Evolutionary conservation across 83 land plant species (phyloP).

Genomic region (Diphasiastrum complanatum): DNA sequence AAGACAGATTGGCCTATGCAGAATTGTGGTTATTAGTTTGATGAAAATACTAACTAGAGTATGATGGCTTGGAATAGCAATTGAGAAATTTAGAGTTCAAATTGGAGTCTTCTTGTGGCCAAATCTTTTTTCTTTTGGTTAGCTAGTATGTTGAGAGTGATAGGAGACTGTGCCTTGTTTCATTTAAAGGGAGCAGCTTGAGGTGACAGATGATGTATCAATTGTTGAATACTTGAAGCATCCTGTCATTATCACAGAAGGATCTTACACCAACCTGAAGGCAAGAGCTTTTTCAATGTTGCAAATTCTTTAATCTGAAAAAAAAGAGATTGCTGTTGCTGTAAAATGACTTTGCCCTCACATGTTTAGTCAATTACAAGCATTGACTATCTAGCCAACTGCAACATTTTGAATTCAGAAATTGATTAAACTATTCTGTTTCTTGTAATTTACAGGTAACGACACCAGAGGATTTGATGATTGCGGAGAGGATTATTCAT

Average conservation of each 20-base stretch:
- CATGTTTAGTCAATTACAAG: too few species aligned
- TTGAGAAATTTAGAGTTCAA: background rate
- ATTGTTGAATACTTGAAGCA: conserved; percentile 94
- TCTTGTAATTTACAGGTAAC: conserved; percentile 95
- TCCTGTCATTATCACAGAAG: conserved; percentile 93
- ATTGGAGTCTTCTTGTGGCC: too few species aligned
- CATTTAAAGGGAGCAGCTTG: conserved; percentile 58
- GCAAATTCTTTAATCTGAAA: too few species aligned
- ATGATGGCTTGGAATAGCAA: background rate
- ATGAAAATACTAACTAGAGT: background rate
- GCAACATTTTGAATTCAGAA: too few species aligned
- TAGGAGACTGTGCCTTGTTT: background rate
- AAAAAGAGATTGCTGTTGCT: too few species aligned
- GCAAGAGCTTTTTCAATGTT: conserved; percentile 34
- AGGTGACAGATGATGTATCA: conserved; percentile 98
- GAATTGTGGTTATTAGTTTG: background rate
- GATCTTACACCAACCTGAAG: conserved; percentile 96
- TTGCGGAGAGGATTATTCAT: conserved; percentile 79
- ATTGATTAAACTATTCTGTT: too few species aligned
- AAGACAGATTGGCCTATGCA: too few species aligned
- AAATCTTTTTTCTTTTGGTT: too few species aligned
- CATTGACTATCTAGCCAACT: too few species aligned
- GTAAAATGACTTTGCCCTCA: too few species aligned
- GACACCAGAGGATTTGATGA: conserved; percentile 87
- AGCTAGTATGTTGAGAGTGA: too few species aligned